Conservation (phyloP, 805 yeast species). For the Cyberlindnera mississippiensis region DNA sequence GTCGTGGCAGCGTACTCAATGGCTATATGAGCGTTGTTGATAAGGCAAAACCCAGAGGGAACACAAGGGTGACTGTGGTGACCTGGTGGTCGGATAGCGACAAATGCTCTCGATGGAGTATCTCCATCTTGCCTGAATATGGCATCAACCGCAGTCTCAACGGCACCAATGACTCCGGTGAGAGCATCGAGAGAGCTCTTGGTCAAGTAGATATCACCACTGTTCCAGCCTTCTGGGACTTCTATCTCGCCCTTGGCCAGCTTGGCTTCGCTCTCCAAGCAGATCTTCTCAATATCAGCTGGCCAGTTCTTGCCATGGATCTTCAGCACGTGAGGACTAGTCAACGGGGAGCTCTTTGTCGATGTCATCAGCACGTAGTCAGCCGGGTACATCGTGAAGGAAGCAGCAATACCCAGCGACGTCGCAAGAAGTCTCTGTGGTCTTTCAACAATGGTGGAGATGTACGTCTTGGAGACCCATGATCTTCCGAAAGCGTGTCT, state of each 20-base stretch:
- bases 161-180: constrained; percentile 73
- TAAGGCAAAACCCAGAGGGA: constrained; percentile 82
- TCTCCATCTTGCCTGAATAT: constrained; percentile 33
- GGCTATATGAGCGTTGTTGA: constrained; percentile 79
- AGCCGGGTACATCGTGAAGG: constrained; percentile 63
- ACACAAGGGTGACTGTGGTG: constrained; percentile 80
- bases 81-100: constrained; percentile 77
- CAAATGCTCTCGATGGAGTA: constrained; percentile 49
- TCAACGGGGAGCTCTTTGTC: constrained; percentile 43
- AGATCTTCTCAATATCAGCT: constrained; percentile 48
- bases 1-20: constrained; percentile 67
- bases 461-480: constrained; percentile 70
- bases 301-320: constrained; percentile 82
- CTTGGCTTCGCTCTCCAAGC: constrained; percentile 54
- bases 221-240: constrained; percentile 78
- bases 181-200: constrained; percentile 64
- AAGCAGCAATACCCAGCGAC: constrained; percentile 76
- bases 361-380: constrained; percentile 48
- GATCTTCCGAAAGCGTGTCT: constrained; percentile 69
- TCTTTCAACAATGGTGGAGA: constrained; percentile 70
- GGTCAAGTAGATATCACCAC: constrained; percentile 75
- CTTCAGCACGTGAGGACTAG: constrained; percentile 55
- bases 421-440: constrained; percentile 77
- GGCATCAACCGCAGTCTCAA: constrained; percentile 66
- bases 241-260: constrained; percentile 54